Percentiles rank a stretch among this genome's conserved stretches.
Conservation (phyloP, 106 monocot genomes). For the Dendrobium huoshanense region DNA sequence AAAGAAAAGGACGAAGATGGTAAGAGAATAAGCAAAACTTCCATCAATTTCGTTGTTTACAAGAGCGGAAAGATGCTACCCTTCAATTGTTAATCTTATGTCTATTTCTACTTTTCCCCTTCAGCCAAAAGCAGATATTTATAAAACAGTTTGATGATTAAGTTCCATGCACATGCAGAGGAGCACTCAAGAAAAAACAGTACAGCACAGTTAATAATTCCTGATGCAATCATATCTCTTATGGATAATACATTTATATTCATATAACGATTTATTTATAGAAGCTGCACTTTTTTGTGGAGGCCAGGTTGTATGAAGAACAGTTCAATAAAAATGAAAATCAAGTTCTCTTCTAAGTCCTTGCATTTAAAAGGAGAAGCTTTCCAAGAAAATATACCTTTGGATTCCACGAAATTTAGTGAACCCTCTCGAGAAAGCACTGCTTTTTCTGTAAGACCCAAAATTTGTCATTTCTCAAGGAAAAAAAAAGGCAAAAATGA, state of each 20-base stretch:
- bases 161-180: too few relatives aligned
- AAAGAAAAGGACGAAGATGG: too few relatives aligned
- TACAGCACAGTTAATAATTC: too few relatives aligned
- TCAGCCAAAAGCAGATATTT: too few relatives aligned
- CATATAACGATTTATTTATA: background rate
- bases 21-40: too few relatives aligned
- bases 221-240: background rate
- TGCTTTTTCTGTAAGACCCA: constrained; percentile 77
- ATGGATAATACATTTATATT: background rate
- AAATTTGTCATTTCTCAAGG: background rate
- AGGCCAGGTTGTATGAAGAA: background rate
- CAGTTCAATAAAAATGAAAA: background rate
- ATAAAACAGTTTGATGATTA: too few relatives aligned
- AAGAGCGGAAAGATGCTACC: too few relatives aligned
- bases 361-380: background rate
- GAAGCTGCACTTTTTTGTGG: background rate
- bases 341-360: background rate
- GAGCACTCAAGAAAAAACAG: background rate
- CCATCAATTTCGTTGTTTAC: too few relatives aligned
- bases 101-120: too few relatives aligned
- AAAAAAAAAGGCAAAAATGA: background rate
- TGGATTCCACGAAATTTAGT: constrained; percentile 75
- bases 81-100: too few relatives aligned
- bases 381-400: constrained; percentile 32
- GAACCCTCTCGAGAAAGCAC: constrained; percentile 92